Base-by-base conservation (phyloP, 176 grass and related monocot species). In the Musa beccarii region DNA sequence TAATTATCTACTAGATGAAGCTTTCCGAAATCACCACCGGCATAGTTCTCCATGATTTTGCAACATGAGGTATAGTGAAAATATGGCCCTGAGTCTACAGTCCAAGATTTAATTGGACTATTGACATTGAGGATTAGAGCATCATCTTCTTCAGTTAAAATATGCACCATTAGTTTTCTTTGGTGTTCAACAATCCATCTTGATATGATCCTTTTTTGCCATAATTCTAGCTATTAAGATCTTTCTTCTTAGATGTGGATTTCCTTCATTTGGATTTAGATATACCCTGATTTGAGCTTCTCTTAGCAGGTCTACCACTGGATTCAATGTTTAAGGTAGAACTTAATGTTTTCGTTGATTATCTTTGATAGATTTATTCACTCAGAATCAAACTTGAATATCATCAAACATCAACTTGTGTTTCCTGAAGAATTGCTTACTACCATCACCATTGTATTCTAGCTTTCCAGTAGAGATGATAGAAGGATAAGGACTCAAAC, bases 51-150 rank as follows among this genome's bases (percentile, higher is more conserved):
- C 29, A 34, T 34, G 29, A 34, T 34, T 34, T 34, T 34, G 29
- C 29, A 69, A 69, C 23, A n/a, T 22, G 43, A 53, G 71, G 71
- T n/a, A 50, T 20, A 74, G 19, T 74, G 71, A 50, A 74, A 74
- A 53, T 20, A 74, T 49, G 71, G 5, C 15, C 34, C 71, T 54
- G 28, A 74, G 26, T 74, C 26, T 1, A 49, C 8, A 74, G 11
- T 51, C 22, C 71, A 74, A n/a, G 71, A 74, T 51, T 74, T 10
- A 19, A 59, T 59, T 59, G 55, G 55, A 59, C 55, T 59, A 13
- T 59, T 17, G 55, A 59, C 55, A 29, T 2, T 59, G 6, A 59
- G 16, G 55, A 59, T 17, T 28, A 74, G 11, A 50, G 71, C 22
- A n/a, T 74, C 34, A 19, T 74, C 71, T 53, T 19, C 15, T 29